Conservation (phyloP, 495 filamentous ascomycete species). For the Podospora conica region DNA sequence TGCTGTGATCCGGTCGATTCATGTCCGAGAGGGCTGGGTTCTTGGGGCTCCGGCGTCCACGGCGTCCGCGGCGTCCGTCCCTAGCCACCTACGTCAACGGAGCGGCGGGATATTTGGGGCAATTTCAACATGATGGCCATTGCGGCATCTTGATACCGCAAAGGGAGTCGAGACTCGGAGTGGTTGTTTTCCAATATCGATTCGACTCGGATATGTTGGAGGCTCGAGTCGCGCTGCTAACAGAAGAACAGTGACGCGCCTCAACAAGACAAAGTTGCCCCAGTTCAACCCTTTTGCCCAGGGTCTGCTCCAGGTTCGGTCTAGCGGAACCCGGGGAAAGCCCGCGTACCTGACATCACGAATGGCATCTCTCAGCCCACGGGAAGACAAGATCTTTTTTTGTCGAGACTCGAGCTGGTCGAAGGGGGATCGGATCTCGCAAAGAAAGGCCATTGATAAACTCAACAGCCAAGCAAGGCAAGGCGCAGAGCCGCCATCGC, state of each 20-base stretch:
- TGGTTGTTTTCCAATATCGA: not conserved
- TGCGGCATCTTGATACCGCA: not conserved
- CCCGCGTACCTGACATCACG: conserved; percentile 7
- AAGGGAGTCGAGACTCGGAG: not conserved
- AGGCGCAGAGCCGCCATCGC: not conserved
- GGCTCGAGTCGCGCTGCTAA: conserved; percentile 8
- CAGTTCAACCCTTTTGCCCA: conserved; percentile 22
- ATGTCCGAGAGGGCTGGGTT: conserved; percentile 1
- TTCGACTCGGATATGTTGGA: conserved; percentile 3
- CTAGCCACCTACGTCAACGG: not conserved
- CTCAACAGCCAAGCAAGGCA: not conserved
- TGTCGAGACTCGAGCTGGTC: conserved; percentile 1
- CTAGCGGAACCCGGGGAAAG: conserved; percentile 26
- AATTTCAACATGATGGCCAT: not conserved
- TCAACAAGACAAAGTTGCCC: conserved; percentile 23
- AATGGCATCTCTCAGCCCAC: not conserved
- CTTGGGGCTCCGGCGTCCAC: conserved; percentile 3
- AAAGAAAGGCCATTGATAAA: not conserved
- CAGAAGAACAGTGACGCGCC: conserved; percentile 12
- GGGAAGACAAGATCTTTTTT: not conserved
- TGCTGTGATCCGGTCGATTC: not conserved
- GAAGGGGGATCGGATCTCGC: not conserved
- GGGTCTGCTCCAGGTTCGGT: conserved; percentile 14
- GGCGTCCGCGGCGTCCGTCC: conserved; percentile 1
- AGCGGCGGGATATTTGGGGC: not conserved